Evolutionary conservation across 192 early-diverging fungal species (phyloP).

Genomic region (Coemansia sp.): DNA sequence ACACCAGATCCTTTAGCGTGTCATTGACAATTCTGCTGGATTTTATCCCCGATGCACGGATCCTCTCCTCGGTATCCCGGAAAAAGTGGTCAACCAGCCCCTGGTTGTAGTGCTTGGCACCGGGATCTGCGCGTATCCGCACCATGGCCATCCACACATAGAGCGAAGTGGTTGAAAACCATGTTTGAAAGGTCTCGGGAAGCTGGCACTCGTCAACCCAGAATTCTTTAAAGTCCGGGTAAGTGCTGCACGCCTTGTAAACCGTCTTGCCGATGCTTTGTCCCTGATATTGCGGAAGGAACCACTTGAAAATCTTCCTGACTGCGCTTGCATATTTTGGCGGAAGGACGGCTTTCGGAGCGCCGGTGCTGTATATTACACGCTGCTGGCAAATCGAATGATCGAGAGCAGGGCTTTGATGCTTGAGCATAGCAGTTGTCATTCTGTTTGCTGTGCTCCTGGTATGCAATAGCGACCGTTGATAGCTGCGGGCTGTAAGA

Average conservation of each 20-base stretch:
- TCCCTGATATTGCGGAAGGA: constrained; percentile 45
- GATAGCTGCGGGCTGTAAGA: no score
- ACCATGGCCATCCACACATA: constrained; percentile 95
- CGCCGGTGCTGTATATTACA: not conserved
- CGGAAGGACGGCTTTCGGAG: constrained; percentile 10
- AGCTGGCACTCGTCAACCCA: constrained; percentile 55
- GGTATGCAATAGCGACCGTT: no score
- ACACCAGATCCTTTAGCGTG: constrained; percentile 77
- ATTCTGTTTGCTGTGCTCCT: no score
- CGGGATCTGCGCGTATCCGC: constrained; percentile 66
- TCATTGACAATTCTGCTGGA: constrained; percentile 70
- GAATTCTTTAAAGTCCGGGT: constrained; percentile 40
- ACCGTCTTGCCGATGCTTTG: constrained; percentile 31
- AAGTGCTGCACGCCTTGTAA: constrained; percentile 32
- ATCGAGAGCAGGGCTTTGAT: no score
- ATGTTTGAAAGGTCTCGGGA: constrained; percentile 89
- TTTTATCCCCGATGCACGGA: constrained; percentile 75
- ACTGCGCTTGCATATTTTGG: constrained; percentile 18
- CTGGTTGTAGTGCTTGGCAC: constrained; percentile 80
- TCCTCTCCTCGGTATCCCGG: constrained; percentile 80
- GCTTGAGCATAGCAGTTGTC: no score
- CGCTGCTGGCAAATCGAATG: no score
- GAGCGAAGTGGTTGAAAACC: constrained; percentile 87
- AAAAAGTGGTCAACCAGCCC: constrained; percentile 86
- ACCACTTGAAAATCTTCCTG: constrained; percentile 15